Evolutionary conservation across 768 basidiomycete species (phyloP), one percentile per base, ranked within the genome.

Genomic region (Filobasidium floriforme): DNA sequence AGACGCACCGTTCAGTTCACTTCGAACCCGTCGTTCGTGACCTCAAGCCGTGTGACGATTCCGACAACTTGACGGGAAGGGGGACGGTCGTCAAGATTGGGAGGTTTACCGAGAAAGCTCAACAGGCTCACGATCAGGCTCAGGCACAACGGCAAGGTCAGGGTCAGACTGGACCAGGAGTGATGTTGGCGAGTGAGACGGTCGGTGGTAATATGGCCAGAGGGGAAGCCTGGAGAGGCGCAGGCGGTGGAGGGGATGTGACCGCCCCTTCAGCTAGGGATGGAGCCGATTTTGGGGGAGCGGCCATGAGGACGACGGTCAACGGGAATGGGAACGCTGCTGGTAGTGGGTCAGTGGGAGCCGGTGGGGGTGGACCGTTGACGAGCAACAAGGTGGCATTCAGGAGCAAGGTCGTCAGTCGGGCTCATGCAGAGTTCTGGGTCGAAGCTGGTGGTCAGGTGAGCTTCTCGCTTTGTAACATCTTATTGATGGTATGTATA

Each of bases 381-480:
- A 86, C 85, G 57, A 85, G 88, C 41, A 87, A 86, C 79, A 92
- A 92, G 75, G 86, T 97, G 59, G 92, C 92, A 0, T 98, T 98
- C 84, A 89, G 89, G 80, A 87, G 85, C 77, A 97, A 97, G 79
- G 94, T 97, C 77, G 93, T 98, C 73, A 90, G 88, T 46, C 83
- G 94, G 44, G 87, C 88, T 0, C 94, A 97, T 76, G 94, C 94
- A 0, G 94, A 98, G 82, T 87, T 97, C 41, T 96, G 92, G 91
- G 83, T 85, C 59, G 80, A 81, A 69, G 70, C 73, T 10, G 77
- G 75, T 40, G 80, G 80, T 24, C 80, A 79, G 74, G 80, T 79
- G 61, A 71, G 78, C 72, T 6, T n/a, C 41, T 37, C 24, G 7
- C 41, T 15, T 18, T 57, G n/a, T 18, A 15, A 63, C 37, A 24